Evolutionary conservation across 2,329 filamentous ascomycete species (phyloP).

Genomic region (Phoma sp.): DNA sequence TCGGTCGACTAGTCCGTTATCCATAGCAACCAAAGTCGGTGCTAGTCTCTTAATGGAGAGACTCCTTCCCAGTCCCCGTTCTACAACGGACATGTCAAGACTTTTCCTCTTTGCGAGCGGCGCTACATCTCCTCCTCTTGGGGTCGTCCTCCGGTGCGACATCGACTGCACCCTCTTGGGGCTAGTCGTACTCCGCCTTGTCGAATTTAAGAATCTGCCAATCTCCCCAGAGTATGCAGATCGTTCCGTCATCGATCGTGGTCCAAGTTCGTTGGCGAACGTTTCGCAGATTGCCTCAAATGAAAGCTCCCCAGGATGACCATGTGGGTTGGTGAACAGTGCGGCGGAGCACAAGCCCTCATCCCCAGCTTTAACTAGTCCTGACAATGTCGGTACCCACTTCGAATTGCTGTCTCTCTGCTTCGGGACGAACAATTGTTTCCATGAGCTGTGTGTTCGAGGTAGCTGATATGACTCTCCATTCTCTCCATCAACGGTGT

Average conservation of each 20-base stretch:
- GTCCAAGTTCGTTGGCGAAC: slow-evolving; percentile 35
- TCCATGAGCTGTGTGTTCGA: slow-evolving; percentile 27
- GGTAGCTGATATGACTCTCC: slow-evolving; percentile 22
- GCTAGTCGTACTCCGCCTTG: slow-evolving; percentile 17
- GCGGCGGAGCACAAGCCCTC: slow-evolving; percentile 37
- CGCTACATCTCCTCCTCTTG: slow-evolving; percentile 18
- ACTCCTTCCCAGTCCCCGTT: slow-evolving; percentile 23
- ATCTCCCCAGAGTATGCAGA: slow-evolving; percentile 33
- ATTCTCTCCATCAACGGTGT: slow-evolving; percentile 20
- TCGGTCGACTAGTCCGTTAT: slow-evolving; percentile 15
- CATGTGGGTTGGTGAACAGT: slow-evolving; percentile 33
- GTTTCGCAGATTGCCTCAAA: slow-evolving; percentile 36
- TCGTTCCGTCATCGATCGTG: slow-evolving; percentile 28
- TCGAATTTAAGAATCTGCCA: slow-evolving; percentile 29
- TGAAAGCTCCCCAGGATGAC: slow-evolving; percentile 29
- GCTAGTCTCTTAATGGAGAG: slow-evolving; percentile 26
- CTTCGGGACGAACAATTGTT: slow-evolving; percentile 28
- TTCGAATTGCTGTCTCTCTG: slow-evolving; percentile 18
- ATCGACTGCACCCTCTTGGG: slow-evolving; percentile 28
- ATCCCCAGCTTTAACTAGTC: slow-evolving; percentile 43
- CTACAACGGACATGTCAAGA: slow-evolving; percentile 23
- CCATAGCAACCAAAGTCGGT: slow-evolving; percentile 19
- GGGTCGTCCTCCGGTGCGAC: slow-evolving; percentile 20
- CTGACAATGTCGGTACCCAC: slow-evolving; percentile 38
- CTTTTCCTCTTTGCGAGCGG: slow-evolving; percentile 24